Evolutionary conservation across 106 monocot species (phyloP), one percentile per base, ranked within the genome.

Genomic region (Dactylorhiza incarnata): DNA sequence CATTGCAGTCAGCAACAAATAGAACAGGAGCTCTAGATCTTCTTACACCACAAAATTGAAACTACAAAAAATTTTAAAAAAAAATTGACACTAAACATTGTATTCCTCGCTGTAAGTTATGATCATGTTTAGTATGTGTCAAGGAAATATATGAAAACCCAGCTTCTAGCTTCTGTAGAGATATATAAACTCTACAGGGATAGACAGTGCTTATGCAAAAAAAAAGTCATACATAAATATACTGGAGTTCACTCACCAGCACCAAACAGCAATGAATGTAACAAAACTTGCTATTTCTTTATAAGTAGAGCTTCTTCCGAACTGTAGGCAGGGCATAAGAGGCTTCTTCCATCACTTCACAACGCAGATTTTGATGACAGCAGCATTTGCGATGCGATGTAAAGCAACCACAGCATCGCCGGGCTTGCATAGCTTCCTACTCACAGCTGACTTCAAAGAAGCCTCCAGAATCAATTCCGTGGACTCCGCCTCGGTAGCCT

Each of bases 331-430:
- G 3, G n/a, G 59, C 6, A 0, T 14, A 5, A 43, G 0, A 44
- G 44, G n/a, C 22, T 66, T 66, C 24, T 37, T 66, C 37, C 29
- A n/a, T 69, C 69, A 81, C 71, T 84, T 87, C 55, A 87, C 84
- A 16, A 78, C 69, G 76, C 76, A 79, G 74, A 88, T 84, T 77
- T 87, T 87, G 76, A 87, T 82, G 53, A 87, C 84, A 5, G 87
- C 84, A 46, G 87, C 81, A 16, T 69, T 58, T 8, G 84, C 87
- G 3, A 87, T 82, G 54, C 87, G 78, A 74, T 87, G 87, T 62
- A 87, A 47, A 11, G 77, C 87, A 20, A 87, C 87, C 14, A 82
- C 76, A 0, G 85, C 79, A 76, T 86, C 85, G 0, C 85, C 84
- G 0, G 74, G 76, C 52, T 77, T 84, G 79, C 87, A 87, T 12